A percentile compares a stretch with the other conserved stretches of the same genome.
Conservation (phyloP, 177 flowering plant species). For the Telopea speciosissima region DNA sequence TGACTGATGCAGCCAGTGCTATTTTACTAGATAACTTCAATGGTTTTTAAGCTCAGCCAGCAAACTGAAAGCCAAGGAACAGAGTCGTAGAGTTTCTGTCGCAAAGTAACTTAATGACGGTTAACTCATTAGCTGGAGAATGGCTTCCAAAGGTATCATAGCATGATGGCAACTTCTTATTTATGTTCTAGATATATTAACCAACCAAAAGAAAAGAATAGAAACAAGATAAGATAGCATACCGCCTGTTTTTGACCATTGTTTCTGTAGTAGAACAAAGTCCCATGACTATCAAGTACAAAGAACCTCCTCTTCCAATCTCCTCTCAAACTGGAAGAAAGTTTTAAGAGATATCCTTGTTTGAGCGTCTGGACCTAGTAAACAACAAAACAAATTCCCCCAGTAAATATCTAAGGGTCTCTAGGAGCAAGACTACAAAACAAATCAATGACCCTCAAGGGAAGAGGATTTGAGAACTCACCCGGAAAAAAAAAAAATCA, state of each 20-base stretch:
- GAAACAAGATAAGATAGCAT: slow-evolving; percentile 18
- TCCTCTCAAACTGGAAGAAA: slow-evolving; percentile 70
- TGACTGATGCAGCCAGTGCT: no score
- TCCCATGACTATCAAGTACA: slow-evolving; percentile 82
- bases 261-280: slow-evolving; percentile 61
- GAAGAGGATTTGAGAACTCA: neutral
- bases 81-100: no score
- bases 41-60: no score
- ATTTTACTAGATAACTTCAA: no score
- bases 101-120: neutral
- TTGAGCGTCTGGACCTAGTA: slow-evolving; percentile 71
- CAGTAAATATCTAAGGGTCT: neutral
- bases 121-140: slow-evolving; percentile 1
- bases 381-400: slow-evolving; percentile 6
- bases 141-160: neutral
- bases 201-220: neutral
- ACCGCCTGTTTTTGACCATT: slow-evolving; percentile 50
- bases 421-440: neutral
- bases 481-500: no score
- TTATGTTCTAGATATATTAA: neutral
- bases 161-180: neutral
- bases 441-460: neutral
- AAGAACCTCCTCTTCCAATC: slow-evolving; percentile 94
- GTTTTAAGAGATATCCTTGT: slow-evolving; percentile 85
- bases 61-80: no score